Base-by-base conservation (phyloP, 2,329 filamentous ascomycete species). In the Penicillium hesseltinei region DNA sequence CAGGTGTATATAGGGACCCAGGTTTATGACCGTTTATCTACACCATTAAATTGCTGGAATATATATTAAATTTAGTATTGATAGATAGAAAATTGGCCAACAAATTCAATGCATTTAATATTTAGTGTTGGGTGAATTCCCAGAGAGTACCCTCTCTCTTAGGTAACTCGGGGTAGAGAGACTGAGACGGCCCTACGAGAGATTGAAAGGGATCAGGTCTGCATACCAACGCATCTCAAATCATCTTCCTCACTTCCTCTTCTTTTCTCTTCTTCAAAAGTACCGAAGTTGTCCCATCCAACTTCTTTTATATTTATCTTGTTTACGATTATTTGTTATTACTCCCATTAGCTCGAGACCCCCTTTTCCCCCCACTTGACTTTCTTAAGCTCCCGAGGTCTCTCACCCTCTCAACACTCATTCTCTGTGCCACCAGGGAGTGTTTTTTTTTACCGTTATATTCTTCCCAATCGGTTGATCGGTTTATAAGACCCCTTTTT, bases 401-500 rank as follows among this genome's bases (percentile, higher is more conserved):
- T 49, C n/a, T 33, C 31, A 25, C 21, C 31, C 23, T 54, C 19
- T 19, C 44, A 25, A 47, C 27, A 49, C 11, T 27, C 15, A 15
- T 46, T 17, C 29, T 46, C 40, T 36, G 50, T 44, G 21, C 27
- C 40, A 35, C 29, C 21, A 44, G 50, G 21, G 39, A 45, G 50
- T 23, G 4, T 5, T 44, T 29, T 19, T 17, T 27, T 35, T 36
- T 19, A 17, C 29, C 17, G 23, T 33, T 10, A 19, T 31, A 27
- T 49, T 25, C 21, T 33, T 51, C 21, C 42, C 27, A 46, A 46
- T 63, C 49, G 47, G 56, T 52, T 58, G 56, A 56, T 62, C 54
- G 56, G 56, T 52, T 56, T 51, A 62, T 48, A 61, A 49, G 50
- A 38, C 44, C 57, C 54, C 53, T 38, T 48, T 57, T 56, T 44